Evolutionary conservation across 1,139 yeast genomes (phyloP).

Genomic region (Pichia sp.): DNA sequence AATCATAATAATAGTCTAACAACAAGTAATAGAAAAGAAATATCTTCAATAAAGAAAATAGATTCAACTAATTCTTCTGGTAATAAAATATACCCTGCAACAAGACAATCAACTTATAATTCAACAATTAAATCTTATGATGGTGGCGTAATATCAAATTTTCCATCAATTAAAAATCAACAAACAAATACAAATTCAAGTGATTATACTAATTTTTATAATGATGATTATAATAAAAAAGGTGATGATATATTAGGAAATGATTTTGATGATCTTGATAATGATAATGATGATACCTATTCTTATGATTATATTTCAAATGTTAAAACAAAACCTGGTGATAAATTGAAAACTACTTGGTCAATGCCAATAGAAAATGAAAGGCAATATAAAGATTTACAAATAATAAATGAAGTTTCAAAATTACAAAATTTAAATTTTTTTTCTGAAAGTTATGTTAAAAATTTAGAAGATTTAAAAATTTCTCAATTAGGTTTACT

Average conservation of each 20-base stretch:
- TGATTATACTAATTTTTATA: constrained; percentile 3
- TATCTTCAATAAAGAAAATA: neutral
- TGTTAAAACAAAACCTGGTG: constrained; percentile 29
- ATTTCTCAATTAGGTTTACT: constrained; percentile 56
- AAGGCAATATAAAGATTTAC: constrained; percentile 81
- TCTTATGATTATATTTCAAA: constrained; percentile 11
- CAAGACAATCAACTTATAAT: constrained; percentile 2
- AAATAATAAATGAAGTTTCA: constrained; percentile 75
- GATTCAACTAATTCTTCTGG: neutral
- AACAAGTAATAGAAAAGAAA: neutral
- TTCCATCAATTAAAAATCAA: neutral
- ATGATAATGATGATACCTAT: constrained; percentile 14
- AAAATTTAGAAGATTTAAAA: constrained; percentile 51
- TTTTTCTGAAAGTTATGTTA: constrained; percentile 56
- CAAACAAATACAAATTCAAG: neutral
- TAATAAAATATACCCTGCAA: neutral
- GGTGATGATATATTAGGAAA: constrained; percentile 9
- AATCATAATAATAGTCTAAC: too few species aligned
- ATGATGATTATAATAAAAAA: constrained; percentile 7
- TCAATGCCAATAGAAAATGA: constrained; percentile 61
- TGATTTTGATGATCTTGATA: constrained; percentile 6
- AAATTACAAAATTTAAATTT: constrained; percentile 54
- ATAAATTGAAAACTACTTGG: constrained; percentile 41
- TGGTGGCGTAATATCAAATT: constrained; percentile 1
- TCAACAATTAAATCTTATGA: constrained; percentile 4